phyloP scores from a whole-genome alignment of 129 eudicot genomes.

The Arctium lappa region DNA sequence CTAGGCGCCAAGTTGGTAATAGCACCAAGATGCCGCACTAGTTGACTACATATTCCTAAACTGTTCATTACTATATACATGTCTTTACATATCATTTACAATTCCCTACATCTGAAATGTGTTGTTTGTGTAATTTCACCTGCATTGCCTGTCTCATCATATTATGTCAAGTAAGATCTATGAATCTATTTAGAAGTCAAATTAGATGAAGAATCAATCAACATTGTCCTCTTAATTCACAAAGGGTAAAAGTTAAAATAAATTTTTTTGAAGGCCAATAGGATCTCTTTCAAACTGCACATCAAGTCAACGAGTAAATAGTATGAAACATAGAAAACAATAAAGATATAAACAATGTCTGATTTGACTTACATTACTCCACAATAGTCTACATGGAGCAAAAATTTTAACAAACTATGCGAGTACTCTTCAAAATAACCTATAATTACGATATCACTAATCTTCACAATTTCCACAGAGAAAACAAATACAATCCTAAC shows the following conservation, averaged over 20 bases:
- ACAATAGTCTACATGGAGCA: background rate
- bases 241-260: background rate
- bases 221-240: background rate
- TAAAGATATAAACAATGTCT: background rate
- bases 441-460: background rate
- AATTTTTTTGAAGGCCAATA: background rate
- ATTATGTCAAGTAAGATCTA: background rate
- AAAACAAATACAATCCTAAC: background rate
- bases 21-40: background rate
- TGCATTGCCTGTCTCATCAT: background rate
- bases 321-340: background rate
- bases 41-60: background rate
- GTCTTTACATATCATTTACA: background rate
- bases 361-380: background rate
- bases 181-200: background rate
- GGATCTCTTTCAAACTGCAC: background rate
- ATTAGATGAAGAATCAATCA: background rate
- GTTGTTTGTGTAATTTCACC: background rate
- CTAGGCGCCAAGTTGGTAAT: conserved; percentile 4
- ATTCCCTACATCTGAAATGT: background rate
- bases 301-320: background rate
- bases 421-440: background rate
- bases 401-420: background rate
- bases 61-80: background rate
- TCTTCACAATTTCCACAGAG: background rate